phyloP scores from a whole-genome alignment of 805 yeast species.

The Barnettozyma sucrosica region DNA sequence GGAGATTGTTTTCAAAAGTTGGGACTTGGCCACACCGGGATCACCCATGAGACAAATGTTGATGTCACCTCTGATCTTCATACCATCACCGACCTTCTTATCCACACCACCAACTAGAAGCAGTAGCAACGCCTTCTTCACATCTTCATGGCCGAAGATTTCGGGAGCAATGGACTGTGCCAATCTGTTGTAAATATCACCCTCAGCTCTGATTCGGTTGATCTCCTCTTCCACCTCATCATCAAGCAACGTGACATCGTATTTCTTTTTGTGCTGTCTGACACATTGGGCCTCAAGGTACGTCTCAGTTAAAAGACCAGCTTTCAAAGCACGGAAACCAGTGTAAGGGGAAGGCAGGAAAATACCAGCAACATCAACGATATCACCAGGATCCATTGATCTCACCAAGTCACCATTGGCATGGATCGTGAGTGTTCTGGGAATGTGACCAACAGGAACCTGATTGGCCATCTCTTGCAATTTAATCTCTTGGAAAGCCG shows the following conservation, averaged over 20 bases:
- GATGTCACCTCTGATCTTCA: slow-evolving; percentile 95
- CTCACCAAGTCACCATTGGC: slow-evolving; percentile 91
- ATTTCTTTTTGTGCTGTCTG: slow-evolving; percentile 83
- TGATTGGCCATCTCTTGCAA: slow-evolving; percentile 93
- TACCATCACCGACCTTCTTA: slow-evolving; percentile 91
- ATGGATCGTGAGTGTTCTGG: slow-evolving; percentile 78
- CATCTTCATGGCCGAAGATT: slow-evolving; percentile 89
- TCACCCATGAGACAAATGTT: slow-evolving; percentile 97
- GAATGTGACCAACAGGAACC: slow-evolving; percentile 98
- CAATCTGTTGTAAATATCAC: slow-evolving; percentile 71
- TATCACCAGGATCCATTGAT: slow-evolving; percentile 86
- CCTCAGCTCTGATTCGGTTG: slow-evolving; percentile 46
- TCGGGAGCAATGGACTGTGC: slow-evolving; percentile 96
- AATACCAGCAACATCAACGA: slow-evolving; percentile 88
- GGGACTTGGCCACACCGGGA: slow-evolving; percentile 99
- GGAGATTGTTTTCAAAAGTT: slow-evolving; percentile 81
- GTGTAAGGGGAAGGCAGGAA: slow-evolving; percentile 94
- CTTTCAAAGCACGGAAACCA: slow-evolving; percentile 86
- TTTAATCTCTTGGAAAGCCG: slow-evolving; percentile 92
- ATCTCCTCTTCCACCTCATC: slow-evolving; percentile 53
- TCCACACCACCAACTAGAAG: slow-evolving; percentile 93
- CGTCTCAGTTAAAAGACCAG: slow-evolving; percentile 92
- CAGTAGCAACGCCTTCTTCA: slow-evolving; percentile 82
- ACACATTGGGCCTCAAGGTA: slow-evolving; percentile 84
- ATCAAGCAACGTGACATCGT: slow-evolving; percentile 57